Percentiles rank a stretch among this genome's conserved stretches.
These are phyloP conservation scores for Stachybotrys elegans DNA, from an alignment of 2,329 filamentous ascomycete genomes.

Conservation along the genomic window DNA sequence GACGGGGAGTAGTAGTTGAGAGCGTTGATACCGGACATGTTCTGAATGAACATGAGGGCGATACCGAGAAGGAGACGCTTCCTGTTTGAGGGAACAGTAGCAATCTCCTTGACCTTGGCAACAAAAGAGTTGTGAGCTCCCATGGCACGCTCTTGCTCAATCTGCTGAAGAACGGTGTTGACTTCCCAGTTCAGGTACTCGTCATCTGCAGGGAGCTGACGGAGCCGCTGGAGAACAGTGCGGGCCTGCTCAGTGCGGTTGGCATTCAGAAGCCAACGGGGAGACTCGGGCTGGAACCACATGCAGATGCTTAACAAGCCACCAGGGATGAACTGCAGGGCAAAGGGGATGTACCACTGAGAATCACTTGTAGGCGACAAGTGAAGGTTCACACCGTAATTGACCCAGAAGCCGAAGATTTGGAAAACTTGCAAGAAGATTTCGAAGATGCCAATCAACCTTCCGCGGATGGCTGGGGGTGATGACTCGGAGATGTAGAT, in stretches of 20 bases:
- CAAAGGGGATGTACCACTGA: constrained; percentile 40
- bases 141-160: constrained; percentile 9
- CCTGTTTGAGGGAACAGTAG: constrained; percentile 29
- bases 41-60: constrained; percentile 22
- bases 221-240: constrained; percentile 8
- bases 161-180: constrained; percentile 9
- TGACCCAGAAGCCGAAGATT: constrained; percentile 39
- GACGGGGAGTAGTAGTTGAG: constrained; percentile 61
- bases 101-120: constrained; percentile 6
- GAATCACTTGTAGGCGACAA: constrained; percentile 9
- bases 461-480: constrained; percentile 41
- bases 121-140: constrained; percentile 3
- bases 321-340: constrained; percentile 15
- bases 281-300: constrained; percentile 25
- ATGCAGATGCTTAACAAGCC: constrained; percentile 19
- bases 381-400: constrained; percentile 14
- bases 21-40: constrained; percentile 52
- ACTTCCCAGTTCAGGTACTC: constrained; percentile 8
- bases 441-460: constrained; percentile 43
- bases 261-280: constrained; percentile 18
- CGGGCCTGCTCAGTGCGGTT: constrained; percentile 8
- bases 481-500: constrained; percentile 32
- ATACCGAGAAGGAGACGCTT: constrained; percentile 54
- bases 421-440: constrained; percentile 43
- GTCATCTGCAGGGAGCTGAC: constrained; percentile 11